Conservation (phyloP, 2,329 filamentous ascomycete genomes). For the Penicillium sp. region DNA sequence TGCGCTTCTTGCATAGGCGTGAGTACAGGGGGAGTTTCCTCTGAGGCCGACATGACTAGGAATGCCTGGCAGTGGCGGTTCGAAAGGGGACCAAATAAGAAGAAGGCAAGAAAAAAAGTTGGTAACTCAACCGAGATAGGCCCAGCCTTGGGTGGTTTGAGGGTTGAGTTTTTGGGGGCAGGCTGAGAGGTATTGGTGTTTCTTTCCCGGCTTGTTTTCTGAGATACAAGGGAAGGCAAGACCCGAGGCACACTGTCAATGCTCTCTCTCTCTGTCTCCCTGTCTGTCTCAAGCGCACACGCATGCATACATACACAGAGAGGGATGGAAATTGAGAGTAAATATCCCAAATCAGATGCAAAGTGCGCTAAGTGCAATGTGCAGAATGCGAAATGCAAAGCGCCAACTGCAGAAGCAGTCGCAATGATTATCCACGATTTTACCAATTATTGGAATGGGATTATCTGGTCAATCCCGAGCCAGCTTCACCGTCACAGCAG, state of each 20-base stretch:
- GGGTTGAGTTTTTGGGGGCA: too few species aligned
- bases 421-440: neutral
- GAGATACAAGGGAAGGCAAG: too few species aligned
- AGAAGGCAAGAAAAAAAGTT: constrained; percentile 15
- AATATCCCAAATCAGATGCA: neutral
- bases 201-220: too few species aligned
- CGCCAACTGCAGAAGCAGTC: neutral
- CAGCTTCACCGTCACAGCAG: too few species aligned
- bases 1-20: constrained; percentile 9
- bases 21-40: constrained; percentile 20
- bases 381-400: neutral
- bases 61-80: constrained; percentile 12
- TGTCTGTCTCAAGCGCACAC: too few species aligned
- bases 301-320: too few species aligned
- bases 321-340: constrained; percentile 15
- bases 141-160: too few species aligned
- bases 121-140: constrained; percentile 20
- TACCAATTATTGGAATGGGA: neutral
- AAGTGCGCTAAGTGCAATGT: too few species aligned
- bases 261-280: too few species aligned
- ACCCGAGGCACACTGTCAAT: too few species aligned
- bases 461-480: neutral
- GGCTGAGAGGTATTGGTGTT: too few species aligned
- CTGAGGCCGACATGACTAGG: constrained; percentile 23
- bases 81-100: constrained; percentile 21